These are phyloP conservation scores for Ustanciosporium gigantosporum DNA, from an alignment of 1,284 basidiomycete species.

Conservation along the genomic window DNA sequence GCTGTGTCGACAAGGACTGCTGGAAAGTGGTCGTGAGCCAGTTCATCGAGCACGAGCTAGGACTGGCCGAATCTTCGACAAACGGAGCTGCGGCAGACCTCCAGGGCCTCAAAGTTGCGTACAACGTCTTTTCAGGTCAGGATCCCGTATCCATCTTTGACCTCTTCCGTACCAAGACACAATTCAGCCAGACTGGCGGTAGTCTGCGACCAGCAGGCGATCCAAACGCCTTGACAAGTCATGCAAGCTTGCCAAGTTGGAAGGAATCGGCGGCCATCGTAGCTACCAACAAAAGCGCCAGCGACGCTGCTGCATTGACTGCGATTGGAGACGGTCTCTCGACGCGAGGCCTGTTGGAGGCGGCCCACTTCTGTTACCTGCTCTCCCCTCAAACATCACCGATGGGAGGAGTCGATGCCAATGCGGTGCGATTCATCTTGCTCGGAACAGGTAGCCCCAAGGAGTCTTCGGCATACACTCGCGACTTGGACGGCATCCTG, in stretches of 20 bases:
- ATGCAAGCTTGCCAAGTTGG: conserved; percentile 74
- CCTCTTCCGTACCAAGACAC: conserved; percentile 48
- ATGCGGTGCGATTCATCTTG: conserved; percentile 68
- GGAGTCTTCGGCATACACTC: conserved; percentile 67
- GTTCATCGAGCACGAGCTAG: conserved; percentile 79
- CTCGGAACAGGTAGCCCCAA: conserved; percentile 71
- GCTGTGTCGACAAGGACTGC: conserved; percentile 85
- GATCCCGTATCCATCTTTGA: conserved; percentile 46
- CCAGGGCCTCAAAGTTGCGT: conserved; percentile 55
- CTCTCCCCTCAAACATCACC: conserved; percentile 81
- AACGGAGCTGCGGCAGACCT: conserved; percentile 25
- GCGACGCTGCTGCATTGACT: conserved; percentile 74
- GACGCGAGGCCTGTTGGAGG: conserved; percentile 75
- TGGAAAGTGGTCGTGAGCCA: conserved; percentile 89
- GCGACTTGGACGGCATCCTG: conserved; percentile 77
- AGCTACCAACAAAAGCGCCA: conserved; percentile 71
- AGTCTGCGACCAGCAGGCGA: conserved; percentile 10
- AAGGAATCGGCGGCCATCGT: conserved; percentile 84
- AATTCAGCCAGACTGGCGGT: conserved; percentile 22
- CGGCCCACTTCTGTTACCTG: conserved; percentile 88
- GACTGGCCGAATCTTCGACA: conserved; percentile 16
- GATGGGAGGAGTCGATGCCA: conserved; percentile 71
- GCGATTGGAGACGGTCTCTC: conserved; percentile 82
- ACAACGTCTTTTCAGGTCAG: conserved; percentile 55
- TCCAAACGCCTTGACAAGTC: conserved; percentile 62